Evolutionary conservation across 306 rosid species (phyloP), one percentile per base, ranked within the genome.

Genomic region (Vigna nakashimae): DNA sequence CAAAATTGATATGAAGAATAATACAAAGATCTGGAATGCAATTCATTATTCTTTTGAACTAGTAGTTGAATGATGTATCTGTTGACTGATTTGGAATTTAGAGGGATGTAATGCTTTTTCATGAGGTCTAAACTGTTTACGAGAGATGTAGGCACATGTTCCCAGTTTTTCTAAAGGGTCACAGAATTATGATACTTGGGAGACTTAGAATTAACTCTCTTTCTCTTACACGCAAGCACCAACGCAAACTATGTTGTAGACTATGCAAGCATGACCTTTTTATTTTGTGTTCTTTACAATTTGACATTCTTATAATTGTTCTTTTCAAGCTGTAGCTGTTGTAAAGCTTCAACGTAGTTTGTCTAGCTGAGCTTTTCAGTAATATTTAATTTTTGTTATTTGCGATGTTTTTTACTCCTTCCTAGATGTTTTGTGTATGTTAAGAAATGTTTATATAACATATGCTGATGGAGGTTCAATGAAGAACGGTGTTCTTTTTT

Each of bases 21-120:
- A 38, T 68, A 32, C 26, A 64, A 40, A 65, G 57, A 7, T 66
- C 53, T 43, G 24, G 63, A 67, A 67, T 72, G 42, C 59, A 74
- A 51, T 56, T 49, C 77, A 76, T 57, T 57, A 28, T 60, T 49
- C 71, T 68, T 60, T 52, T 46, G 40, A 68, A 78, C 63, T 59
- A 60, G 6, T 34, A 22, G 62, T 69, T 57, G 30, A 73, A 28
- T 3, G 2, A 73, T 32, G 26, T 60, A 42, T 64, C 28, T 58
- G 7, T 51, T 1, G 7, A 65, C 48, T 56, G 51, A 59, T 49
- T 42, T 78, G 80, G 57, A 57, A 73, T 66, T 55, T 17, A 43
- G 26, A 20, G 52, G 28, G 65, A 36, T 36, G 42, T 52, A 36
- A 15, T 36, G 10, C 51, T 17, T 65, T 65, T 40, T 43, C 55